These are phyloP conservation scores for Tylopilus orsonianus DNA, from an alignment of 1,284 basidiomycete species.

Conservation along the genomic window DNA sequence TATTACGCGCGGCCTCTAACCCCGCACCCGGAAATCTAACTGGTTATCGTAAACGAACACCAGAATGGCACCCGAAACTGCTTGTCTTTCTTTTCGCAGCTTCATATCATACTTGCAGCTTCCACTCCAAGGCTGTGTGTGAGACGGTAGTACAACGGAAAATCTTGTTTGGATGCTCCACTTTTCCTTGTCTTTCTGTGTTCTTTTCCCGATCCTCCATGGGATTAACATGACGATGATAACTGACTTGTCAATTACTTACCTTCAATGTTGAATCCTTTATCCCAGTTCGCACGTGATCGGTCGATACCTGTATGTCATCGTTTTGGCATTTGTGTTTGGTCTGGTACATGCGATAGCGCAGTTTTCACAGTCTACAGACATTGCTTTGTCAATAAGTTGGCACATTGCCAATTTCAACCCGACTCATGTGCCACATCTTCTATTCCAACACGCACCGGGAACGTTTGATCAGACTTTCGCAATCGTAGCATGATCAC, in stretches of 20 bases:
- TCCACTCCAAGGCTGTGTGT: constrained; percentile 6
- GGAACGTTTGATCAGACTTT: neutral
- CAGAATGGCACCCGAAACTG: neutral
- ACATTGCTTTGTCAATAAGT: neutral
- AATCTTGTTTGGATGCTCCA: constrained; percentile 6
- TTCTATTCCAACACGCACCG: constrained; percentile 1
- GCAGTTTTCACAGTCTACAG: neutral
- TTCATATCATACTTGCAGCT: neutral
- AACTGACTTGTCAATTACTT: neutral
- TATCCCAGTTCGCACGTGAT: neutral
- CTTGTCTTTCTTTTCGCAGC: neutral
- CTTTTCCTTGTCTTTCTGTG: neutral
- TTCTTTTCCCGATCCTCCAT: constrained; percentile 18
- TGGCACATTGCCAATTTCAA: neutral
- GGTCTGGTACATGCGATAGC: neutral
- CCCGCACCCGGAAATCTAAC: neutral
- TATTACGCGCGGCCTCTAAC: neutral
- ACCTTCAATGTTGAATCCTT: neutral
- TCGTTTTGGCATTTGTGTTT: neutral
- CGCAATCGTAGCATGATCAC: neutral
- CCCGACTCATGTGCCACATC: neutral
- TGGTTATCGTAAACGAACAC: constrained; percentile 1
- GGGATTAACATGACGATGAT: constrained; percentile 3
- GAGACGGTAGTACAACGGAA: neutral
- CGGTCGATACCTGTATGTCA: neutral